Conservation (phyloP, 169 alveolate genomes). For the Eimeria tenella region DNA sequence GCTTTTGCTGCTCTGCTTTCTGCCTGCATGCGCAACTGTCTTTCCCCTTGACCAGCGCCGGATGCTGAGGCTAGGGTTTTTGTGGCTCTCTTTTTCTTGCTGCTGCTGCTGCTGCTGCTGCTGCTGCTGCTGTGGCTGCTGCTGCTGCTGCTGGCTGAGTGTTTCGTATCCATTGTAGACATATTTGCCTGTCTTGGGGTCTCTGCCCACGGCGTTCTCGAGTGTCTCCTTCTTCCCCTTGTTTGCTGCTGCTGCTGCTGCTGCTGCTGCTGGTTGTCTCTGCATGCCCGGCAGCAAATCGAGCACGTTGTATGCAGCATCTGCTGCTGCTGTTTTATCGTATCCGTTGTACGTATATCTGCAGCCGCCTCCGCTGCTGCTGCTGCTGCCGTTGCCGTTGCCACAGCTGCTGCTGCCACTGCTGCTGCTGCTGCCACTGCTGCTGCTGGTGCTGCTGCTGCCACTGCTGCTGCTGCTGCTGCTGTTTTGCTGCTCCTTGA, state of each 20-base stretch:
- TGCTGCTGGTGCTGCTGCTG: too few relatives aligned
- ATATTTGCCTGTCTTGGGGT: background rate
- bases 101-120: background rate
- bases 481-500: background rate
- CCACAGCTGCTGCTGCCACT: too few relatives aligned
- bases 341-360: slow-evolving; percentile 8
- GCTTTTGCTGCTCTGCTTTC: background rate
- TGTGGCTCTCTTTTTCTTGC: background rate
- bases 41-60: background rate
- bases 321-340: background rate
- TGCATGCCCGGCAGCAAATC: slow-evolving; percentile 2
- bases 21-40: slow-evolving; percentile 2
- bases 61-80: background rate
- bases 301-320: slow-evolving; percentile 4
- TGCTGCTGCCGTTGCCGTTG: too few relatives aligned
- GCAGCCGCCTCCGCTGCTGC: too few relatives aligned
- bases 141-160: slow-evolving; percentile 17
- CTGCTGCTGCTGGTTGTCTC: slow-evolving; percentile 21
- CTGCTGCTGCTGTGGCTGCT: background rate
- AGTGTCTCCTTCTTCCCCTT: too few relatives aligned
- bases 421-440: too few relatives aligned
- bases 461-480: background rate
- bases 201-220: background rate
- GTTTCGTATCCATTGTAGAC: slow-evolving; percentile 21
- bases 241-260: slow-evolving; percentile 55